Evolutionary conservation across 305 asterid species (phyloP).

Genomic region (Solanum aculeatissimum): DNA sequence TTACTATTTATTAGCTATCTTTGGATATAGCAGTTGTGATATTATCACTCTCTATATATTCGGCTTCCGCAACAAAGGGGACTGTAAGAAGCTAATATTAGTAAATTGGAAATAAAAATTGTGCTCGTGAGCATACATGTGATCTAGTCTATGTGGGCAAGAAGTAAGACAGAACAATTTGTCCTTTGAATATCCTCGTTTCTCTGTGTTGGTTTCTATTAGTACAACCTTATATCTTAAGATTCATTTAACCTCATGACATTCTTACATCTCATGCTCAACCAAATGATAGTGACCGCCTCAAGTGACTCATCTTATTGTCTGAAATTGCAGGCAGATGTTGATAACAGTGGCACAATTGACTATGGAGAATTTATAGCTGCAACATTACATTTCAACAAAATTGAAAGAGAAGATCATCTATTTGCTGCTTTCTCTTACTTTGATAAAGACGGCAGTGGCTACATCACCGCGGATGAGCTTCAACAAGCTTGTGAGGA

Average conservation of each 20-base stretch:
- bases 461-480: conserved; percentile 69
- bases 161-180: neutral
- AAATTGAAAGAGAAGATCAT: conserved; percentile 68
- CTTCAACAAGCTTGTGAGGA: conserved; percentile 76
- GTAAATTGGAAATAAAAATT: neutral
- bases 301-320: neutral
- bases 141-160: neutral
- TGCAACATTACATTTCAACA: conserved; percentile 71
- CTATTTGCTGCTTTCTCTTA: conserved; percentile 66
- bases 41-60: no score
- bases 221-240: neutral
- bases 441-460: conserved; percentile 83
- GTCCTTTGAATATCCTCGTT: neutral
- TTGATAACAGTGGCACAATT: conserved; percentile 69
- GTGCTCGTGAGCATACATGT: neutral
- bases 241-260: neutral
- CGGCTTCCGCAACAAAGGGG: no score
- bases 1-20: no score
- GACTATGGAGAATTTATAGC: conserved; percentile 77
- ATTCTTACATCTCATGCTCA: neutral
- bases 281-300: neutral
- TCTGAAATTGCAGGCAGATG: conserved; percentile 49
- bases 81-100: neutral
- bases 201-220: neutral
- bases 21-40: no score